Base-by-base conservation (phyloP, 129 eudicot species). In the Apium graveolens region DNA sequence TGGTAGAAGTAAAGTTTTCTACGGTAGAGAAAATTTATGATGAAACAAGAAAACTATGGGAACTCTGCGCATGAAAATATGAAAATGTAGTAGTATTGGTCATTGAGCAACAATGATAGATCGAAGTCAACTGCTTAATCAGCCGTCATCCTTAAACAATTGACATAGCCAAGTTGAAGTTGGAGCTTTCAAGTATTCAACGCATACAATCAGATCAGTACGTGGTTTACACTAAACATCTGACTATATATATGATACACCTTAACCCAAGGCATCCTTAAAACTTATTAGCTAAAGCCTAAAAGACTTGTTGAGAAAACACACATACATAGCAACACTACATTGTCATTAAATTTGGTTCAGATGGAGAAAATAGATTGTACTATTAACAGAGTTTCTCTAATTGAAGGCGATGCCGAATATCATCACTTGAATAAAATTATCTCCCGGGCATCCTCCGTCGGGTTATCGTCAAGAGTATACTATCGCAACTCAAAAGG, bases 91-190 rank as follows among this genome's bases (percentile, higher is more conserved):
- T 13, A 12, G 72, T 9, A 27, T 12, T 31, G 72, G 26, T 21
- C 21, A 65, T 65, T 13, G 21, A 16, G 21, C 10, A 12, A 27
- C 12, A 66, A 13, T 29, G 20, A 27, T 29, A 65, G 0, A 29
- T 29, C 72, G 31, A 70, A 21, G 75, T 70, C 75, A 70, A 70
- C 75, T 37, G 48, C 45, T 70, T 37, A 70, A 70, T 38, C 27
- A 38, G 75, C 75, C 75, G 75, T 70, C 75, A 32, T 35, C 6
- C 38, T 46, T 55, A 35, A 37, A 35, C 21, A 20, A 38, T 26
- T 63, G 43, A 37, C 44, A 70, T 70, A 9, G 27, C 63, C 29
- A 53, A 53, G 63, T 53, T 53, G 63, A 53, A 53, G 29, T 21
- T 53, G 27, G 12, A 53, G 63, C 63, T 53, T 12, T 24, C 27